Conservation (phyloP, 129 eudicot species). For the Helichrysum umbraculigerum region DNA sequence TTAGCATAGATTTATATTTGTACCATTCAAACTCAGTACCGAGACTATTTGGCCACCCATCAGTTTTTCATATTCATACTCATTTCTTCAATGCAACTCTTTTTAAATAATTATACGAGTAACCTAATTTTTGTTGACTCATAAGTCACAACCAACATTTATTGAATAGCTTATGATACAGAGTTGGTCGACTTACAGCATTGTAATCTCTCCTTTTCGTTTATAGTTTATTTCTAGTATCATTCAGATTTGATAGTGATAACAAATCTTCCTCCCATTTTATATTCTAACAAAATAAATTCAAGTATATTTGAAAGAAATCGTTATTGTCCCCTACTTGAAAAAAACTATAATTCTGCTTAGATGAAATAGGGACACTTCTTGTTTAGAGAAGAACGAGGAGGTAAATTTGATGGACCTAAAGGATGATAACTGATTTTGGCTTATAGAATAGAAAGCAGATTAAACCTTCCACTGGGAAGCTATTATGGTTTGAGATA, state of each 20-base stretch:
- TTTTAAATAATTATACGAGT: background rate
- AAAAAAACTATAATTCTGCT: conserved; percentile 3
- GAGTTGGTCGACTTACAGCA: background rate
- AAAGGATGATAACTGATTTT: background rate
- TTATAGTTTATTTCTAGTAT: conserved; percentile 8
- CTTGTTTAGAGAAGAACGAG: background rate
- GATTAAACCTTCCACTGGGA: background rate
- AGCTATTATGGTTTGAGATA: conserved; percentile 10
- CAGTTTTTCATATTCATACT: conserved; percentile 9
- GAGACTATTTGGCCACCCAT: conserved; percentile 1
- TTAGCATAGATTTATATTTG: conserved; percentile 1
- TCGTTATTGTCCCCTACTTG: background rate
- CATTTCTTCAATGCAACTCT: background rate
- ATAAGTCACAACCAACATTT: background rate
- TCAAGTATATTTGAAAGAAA: background rate
- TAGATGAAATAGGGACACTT: background rate
- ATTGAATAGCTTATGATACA: conserved; percentile 14
- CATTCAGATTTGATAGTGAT: conserved; percentile 7
- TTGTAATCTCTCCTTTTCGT: background rate
- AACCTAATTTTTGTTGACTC: background rate
- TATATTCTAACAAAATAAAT: background rate
- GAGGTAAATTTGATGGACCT: background rate
- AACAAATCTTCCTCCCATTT: background rate
- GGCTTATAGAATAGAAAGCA: background rate
- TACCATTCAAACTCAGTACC: background rate